Conservation (phyloP, 495 filamentous ascomycete genomes). For the Tuber borchii region DNA sequence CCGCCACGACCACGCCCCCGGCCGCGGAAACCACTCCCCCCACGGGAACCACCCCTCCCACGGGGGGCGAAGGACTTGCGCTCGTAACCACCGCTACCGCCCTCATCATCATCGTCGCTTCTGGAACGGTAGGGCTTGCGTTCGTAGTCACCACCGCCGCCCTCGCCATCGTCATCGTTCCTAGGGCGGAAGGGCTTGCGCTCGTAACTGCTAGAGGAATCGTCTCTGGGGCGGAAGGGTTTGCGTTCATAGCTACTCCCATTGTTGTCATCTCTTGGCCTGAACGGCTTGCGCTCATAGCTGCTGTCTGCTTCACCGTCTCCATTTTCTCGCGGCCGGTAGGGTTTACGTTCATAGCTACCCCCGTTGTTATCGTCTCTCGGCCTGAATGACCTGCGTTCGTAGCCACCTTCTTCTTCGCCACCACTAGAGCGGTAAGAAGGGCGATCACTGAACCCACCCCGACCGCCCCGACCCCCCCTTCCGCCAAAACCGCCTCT, state of each 20-base stretch:
- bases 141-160: background rate
- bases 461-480: background rate
- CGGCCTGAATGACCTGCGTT: background rate
- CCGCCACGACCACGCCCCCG: background rate
- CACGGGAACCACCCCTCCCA: background rate
- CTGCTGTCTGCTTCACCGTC: background rate
- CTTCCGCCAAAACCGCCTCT: background rate
- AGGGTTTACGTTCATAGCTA: background rate
- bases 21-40: background rate
- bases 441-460: background rate
- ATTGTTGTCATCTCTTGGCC: background rate
- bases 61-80: background rate
- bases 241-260: background rate
- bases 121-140: background rate
- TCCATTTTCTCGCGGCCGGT: background rate
- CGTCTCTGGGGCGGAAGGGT: background rate
- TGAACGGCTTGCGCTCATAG: background rate
- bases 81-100: background rate
- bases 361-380: background rate
- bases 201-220: constrained; percentile 1
- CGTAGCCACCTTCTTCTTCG: background rate
- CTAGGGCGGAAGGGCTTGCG: background rate
- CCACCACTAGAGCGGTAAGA: background rate
- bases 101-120: background rate
- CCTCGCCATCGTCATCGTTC: background rate